Evolutionary conservation across 345 rosid species (phyloP).

Genomic region (Erucastrum elatum): DNA sequence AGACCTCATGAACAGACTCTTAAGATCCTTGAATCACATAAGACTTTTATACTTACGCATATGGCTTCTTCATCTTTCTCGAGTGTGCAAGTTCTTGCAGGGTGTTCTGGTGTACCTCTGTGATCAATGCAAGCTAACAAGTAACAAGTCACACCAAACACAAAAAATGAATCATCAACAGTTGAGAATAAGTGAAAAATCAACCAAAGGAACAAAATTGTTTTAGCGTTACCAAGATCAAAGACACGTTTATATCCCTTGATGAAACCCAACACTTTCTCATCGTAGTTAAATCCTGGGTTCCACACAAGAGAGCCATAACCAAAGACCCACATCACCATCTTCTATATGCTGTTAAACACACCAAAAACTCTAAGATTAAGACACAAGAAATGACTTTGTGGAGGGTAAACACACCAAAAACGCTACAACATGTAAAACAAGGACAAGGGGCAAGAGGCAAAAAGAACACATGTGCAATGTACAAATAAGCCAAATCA

Average conservation of each 20-base stretch:
- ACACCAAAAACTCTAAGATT: not conserved
- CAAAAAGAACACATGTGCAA: constrained; percentile 22
- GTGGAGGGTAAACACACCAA: not conserved
- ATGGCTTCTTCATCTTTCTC: constrained; percentile 68
- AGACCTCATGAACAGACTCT: not conserved
- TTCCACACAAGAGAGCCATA: constrained; percentile 99
- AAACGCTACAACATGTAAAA: not conserved
- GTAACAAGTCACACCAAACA: constrained; percentile 34
- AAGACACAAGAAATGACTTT: not conserved
- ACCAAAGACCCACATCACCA: constrained; percentile 98
- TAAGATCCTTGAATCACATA: not conserved
- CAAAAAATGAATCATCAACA: not conserved
- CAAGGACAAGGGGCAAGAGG: not conserved
- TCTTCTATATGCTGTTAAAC: constrained; percentile 39
- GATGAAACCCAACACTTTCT: constrained; percentile 75
- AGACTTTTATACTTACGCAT: constrained; percentile 57
- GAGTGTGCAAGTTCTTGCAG: constrained; percentile 96
- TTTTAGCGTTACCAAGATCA: constrained; percentile 90
- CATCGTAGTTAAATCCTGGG: constrained; percentile 94
- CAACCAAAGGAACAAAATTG: not conserved
- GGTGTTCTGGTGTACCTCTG: constrained; percentile 88
- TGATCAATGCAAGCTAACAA: constrained; percentile 92
- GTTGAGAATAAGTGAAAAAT: not conserved
- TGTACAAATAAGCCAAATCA: constrained; percentile 16
- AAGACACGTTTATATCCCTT: constrained; percentile 92